These are phyloP conservation scores for Peronospora belbahrii DNA, from an alignment of 352 stramenopile species.

Conservation along the genomic window DNA sequence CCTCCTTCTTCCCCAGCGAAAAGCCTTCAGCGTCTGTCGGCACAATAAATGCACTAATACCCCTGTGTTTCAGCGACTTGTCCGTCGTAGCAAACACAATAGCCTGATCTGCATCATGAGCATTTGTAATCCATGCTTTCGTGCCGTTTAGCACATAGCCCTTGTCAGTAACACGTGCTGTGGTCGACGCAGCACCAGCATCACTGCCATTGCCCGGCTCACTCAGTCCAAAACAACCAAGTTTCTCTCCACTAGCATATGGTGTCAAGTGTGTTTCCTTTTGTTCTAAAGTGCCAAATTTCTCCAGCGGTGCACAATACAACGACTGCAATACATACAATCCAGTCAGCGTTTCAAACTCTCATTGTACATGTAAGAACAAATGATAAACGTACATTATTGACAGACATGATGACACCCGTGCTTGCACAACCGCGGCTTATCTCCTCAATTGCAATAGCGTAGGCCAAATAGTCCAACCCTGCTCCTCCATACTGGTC, in stretches of 20 bases:
- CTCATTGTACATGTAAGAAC: not conserved
- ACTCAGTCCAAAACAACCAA: conserved; percentile 93
- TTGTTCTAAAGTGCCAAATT: conserved; percentile 89
- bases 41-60: conserved; percentile 95
- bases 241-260: conserved; percentile 85
- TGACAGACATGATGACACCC: conserved; percentile 94
- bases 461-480: conserved; percentile 94
- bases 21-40: conserved; percentile 88
- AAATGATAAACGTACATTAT: conserved; percentile 56
- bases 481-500: conserved; percentile 87
- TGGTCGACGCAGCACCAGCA: conserved; percentile 91
- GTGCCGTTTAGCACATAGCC: conserved; percentile 95
- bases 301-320: conserved; percentile 92
- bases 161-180: conserved; percentile 71
- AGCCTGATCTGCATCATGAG: conserved; percentile 87
- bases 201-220: conserved; percentile 92
- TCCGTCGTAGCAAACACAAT: conserved; percentile 97
- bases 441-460: conserved; percentile 98
- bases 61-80: conserved; percentile 92
- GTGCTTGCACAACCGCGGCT: conserved; percentile 92
- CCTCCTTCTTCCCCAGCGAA: conserved; percentile 94
- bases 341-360: not conserved
- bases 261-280: conserved; percentile 87
- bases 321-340: conserved; percentile 73
- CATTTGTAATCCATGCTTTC: conserved; percentile 97